Conservation (phyloP, 129 eudicot genomes). For the Smallanthus sonchifolius region DNA sequence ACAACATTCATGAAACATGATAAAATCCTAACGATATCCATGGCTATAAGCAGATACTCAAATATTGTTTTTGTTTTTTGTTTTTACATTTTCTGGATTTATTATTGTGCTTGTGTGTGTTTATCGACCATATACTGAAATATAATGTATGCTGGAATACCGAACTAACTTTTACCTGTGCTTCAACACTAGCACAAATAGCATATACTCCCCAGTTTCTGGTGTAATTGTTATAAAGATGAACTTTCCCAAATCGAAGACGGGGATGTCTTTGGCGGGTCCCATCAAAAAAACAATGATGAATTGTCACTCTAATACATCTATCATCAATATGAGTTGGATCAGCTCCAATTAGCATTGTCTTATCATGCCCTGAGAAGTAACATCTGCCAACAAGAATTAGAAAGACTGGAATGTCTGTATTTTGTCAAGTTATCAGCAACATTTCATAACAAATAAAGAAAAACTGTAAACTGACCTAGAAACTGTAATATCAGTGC, state of each 20-base stretch:
- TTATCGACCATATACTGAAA: neutral
- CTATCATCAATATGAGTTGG: conserved; percentile 75
- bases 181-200: conserved; percentile 91
- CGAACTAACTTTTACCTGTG: conserved; percentile 51
- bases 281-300: conserved; percentile 94
- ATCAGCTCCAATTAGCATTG: conserved; percentile 92
- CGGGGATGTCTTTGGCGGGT: conserved; percentile 91
- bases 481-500: conserved; percentile 86
- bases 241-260: conserved; percentile 86
- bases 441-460: neutral
- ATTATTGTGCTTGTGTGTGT: neutral
- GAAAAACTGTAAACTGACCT: conserved; percentile 36
- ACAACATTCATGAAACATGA: neutral
- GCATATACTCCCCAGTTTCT: conserved; percentile 84
- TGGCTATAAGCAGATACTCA: too few relatives aligned
- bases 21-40: neutral
- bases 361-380: conserved; percentile 63
- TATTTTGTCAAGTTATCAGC: conserved; percentile 1
- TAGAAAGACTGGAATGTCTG: neutral
- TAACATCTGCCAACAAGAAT: conserved; percentile 50
- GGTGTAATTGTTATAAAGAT: conserved; percentile 80
- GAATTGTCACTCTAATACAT: conserved; percentile 85
- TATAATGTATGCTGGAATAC: neutral
- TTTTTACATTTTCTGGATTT: neutral
- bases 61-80: too few relatives aligned